These are phyloP conservation scores for Glycine tomentella DNA, from an alignment of 306 rosid genomes.

Conservation along the genomic window DNA sequence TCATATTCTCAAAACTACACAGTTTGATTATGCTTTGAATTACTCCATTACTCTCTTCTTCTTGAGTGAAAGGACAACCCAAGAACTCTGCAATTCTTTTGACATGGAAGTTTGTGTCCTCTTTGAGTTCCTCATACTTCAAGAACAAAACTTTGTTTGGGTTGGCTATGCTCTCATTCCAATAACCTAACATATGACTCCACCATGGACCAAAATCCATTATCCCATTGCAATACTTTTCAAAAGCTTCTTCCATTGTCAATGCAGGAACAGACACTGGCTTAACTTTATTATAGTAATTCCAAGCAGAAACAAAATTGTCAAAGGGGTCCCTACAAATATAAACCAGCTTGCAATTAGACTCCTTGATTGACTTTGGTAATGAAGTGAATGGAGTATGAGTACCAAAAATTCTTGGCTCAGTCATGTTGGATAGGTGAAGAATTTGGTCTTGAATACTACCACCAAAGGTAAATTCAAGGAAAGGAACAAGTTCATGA, in stretches of 20 bases:
- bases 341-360: constrained; percentile 20
- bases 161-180: neutral
- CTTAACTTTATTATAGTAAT: constrained; percentile 38
- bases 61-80: neutral
- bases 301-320: constrained; percentile 61
- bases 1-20: neutral
- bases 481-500: constrained; percentile 57
- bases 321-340: constrained; percentile 59
- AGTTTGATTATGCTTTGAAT: neutral
- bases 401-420: constrained; percentile 63
- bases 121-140: neutral
- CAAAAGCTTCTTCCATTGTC: constrained; percentile 56
- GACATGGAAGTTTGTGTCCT: neutral
- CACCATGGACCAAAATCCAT: constrained; percentile 60
- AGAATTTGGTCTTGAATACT: constrained; percentile 6
- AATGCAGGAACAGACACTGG: neutral
- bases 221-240: constrained; percentile 55
- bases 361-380: constrained; percentile 49
- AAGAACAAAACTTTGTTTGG: neutral
- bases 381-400: constrained; percentile 57
- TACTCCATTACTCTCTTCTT: neutral
- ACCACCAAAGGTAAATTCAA: constrained; percentile 49
- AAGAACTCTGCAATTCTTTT: neutral
- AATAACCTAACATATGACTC: constrained; percentile 46
- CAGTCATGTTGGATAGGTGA: constrained; percentile 43